Base-by-base conservation (phyloP, 306 rosid genomes). In the Dalbergia cochinchinensis region DNA sequence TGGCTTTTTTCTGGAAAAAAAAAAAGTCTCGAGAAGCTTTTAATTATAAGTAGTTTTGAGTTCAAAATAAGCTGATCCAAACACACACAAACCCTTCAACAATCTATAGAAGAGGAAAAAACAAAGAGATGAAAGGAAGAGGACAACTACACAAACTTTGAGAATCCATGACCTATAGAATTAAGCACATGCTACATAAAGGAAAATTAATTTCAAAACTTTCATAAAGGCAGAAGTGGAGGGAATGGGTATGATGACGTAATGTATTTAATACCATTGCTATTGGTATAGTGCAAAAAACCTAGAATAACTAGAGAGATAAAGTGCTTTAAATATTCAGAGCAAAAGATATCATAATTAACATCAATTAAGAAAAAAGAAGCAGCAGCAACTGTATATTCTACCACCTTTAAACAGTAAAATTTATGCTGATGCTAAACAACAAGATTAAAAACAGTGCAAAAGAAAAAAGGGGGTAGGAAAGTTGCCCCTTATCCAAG, bases 271-370 rank as follows among this genome's bases (percentile, higher is more conserved):
- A 42, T 42, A 8, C 39, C 54, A 42, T 42, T 68, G 11, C 20
- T 15, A 13, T 12, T 62, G 31, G 37, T 26, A 61, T 11, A 12
- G 14, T 62, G 44, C 14, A 13, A 33, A 35, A 62, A 22, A 60
- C n/a, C 7, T 37, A 26, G 6, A 22, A 26, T 22, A 11, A 26
- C 65, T 26, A 60, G 65, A 60, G 31, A 60, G n/a, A 26, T 10
- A 26, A 12, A 44, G 57, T 4, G 57, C 39, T 68, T 68, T 68
- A 68, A 44, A 68, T 45, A 4, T 45, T 68, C 58, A 45, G 20
- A 47, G 18, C 41, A 11, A 20, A 60, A 26, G 15, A 60, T 10
- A 12, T 60, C 19, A 60, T 60, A 37, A 37, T 37, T 4, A 37
- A 37, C 41, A 1, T 5, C 41, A 37, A 37, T 37, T 37, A 37